Conservation (phyloP, 2,329 filamentous ascomycete species). For the Blumeria graminis region DNA sequence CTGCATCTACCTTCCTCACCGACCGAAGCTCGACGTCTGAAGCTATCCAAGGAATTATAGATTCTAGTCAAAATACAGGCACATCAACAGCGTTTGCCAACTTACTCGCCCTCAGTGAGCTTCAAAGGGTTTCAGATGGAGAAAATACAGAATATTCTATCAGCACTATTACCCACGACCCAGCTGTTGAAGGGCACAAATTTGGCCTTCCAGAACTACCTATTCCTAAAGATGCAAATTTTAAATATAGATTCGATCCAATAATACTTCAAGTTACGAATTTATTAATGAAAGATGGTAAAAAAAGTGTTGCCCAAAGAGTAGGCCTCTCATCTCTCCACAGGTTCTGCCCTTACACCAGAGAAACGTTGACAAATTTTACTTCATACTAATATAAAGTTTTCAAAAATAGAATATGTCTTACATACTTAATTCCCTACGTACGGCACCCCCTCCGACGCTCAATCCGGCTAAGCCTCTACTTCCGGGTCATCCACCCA, state of each 20-base stretch:
- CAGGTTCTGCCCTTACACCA: slow-evolving; percentile 4
- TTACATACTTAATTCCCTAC: slow-evolving; percentile 58
- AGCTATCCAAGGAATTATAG: slow-evolving; percentile 31
- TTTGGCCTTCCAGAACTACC: slow-evolving; percentile 48
- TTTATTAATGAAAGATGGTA: slow-evolving; percentile 75
- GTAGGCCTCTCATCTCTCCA: slow-evolving; percentile 22
- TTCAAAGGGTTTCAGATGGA: slow-evolving; percentile 11
- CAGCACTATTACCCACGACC: slow-evolving; percentile 3
- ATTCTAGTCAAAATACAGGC: not conserved
- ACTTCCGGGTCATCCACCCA: slow-evolving; percentile 51
- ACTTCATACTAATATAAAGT: not conserved
- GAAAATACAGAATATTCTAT: slow-evolving; percentile 6
- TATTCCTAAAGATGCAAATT: slow-evolving; percentile 32
- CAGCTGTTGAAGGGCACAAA: slow-evolving; percentile 22
- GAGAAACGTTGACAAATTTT: not conserved
- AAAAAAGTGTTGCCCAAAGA: slow-evolving; percentile 71
- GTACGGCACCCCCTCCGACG: slow-evolving; percentile 58
- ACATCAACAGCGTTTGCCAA: slow-evolving; percentile 7
- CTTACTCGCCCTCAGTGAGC: slow-evolving; percentile 12
- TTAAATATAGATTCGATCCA: slow-evolving; percentile 67
- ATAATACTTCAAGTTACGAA: slow-evolving; percentile 73
- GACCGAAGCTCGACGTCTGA: slow-evolving; percentile 24
- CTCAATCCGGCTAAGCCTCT: slow-evolving; percentile 47
- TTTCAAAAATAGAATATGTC: slow-evolving; percentile 45
- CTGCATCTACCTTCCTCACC: too few relatives aligned